phyloP scores from a whole-genome alignment of 805 yeast species.

The Kodamaea fukazawae region DNA sequence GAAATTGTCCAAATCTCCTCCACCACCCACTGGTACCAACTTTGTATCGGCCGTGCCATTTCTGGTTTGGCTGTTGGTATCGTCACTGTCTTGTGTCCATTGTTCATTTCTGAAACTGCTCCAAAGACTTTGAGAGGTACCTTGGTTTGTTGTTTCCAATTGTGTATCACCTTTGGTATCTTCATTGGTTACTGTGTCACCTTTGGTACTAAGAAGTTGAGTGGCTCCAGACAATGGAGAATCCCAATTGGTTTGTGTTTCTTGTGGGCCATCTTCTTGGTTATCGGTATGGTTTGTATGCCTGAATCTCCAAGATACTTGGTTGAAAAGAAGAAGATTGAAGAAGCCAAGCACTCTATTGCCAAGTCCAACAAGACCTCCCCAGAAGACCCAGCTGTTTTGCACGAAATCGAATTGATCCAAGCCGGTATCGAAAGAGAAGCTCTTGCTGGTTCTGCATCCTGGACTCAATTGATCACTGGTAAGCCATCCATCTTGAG shows the following conservation, averaged over 20 bases:
- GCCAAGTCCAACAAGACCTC: constrained; percentile 24
- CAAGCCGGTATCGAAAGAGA: constrained; percentile 31
- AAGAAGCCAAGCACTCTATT: constrained; percentile 26
- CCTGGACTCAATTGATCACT: constrained; percentile 25
- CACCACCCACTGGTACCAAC: constrained; percentile 23
- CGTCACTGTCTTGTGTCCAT: constrained; percentile 24
- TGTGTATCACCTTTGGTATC: constrained; percentile 27
- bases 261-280: constrained; percentile 26
- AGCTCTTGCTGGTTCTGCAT: constrained; percentile 25
- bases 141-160: constrained; percentile 28
- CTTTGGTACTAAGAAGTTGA: constrained; percentile 23
- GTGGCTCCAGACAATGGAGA: constrained; percentile 27
- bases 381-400: constrained; percentile 23
- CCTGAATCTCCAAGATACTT: constrained; percentile 30
- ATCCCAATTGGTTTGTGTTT: constrained; percentile 29
- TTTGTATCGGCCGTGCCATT: constrained; percentile 25
- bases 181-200: constrained; percentile 28
- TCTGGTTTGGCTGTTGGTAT: constrained; percentile 29
- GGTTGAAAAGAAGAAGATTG: constrained; percentile 22
- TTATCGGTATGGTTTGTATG: constrained; percentile 25
- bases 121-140: constrained; percentile 30
- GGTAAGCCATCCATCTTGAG: constrained; percentile 28
- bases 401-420: constrained; percentile 24
- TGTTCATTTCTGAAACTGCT: constrained; percentile 27
- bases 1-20: constrained; percentile 25